These are phyloP conservation scores for Beauveria pseudobassiana DNA, from an alignment of 2,329 filamentous ascomycete genomes.

Conservation along the genomic window DNA sequence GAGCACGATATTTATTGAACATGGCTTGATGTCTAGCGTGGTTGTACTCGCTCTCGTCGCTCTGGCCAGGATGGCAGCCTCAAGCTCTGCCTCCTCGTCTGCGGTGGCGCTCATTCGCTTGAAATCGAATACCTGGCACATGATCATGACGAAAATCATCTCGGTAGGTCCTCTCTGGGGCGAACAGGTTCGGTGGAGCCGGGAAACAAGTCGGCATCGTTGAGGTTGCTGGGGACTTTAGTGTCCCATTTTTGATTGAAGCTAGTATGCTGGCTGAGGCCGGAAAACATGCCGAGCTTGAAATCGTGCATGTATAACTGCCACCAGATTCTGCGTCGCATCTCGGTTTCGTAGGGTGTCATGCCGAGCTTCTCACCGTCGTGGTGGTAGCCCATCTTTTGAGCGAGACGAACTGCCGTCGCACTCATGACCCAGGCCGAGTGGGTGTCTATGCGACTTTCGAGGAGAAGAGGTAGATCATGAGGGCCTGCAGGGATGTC, in stretches of 20 bases:
- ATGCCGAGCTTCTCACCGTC: constrained; percentile 51
- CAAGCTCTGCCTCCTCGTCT: constrained; percentile 36
- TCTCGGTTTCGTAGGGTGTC: constrained; percentile 57
- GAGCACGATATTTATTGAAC: constrained; percentile 34
- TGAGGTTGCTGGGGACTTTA: constrained; percentile 48
- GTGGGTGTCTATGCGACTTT: constrained; percentile 51
- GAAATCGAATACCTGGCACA: constrained; percentile 42
- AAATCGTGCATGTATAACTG: constrained; percentile 52
- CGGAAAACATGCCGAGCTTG: constrained; percentile 50
- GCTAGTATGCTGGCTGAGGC: constrained; percentile 39
- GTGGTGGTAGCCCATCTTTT: constrained; percentile 60
- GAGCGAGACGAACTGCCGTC: constrained; percentile 54
- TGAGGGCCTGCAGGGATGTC: constrained; percentile 49
- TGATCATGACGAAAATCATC: constrained; percentile 50
- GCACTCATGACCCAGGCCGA: constrained; percentile 55
- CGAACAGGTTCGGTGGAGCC: constrained; percentile 43
- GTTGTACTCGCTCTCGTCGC: constrained; percentile 23
- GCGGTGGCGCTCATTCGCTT: constrained; percentile 26
- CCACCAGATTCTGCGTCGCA: constrained; percentile 63
- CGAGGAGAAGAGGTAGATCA: constrained; percentile 52
- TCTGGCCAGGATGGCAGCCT: constrained; percentile 39
- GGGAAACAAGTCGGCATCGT: constrained; percentile 51
- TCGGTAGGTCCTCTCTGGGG: constrained; percentile 49
- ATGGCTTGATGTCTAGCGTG: constrained; percentile 22
- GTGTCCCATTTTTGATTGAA: constrained; percentile 49